Conservation (phyloP, 352 stramenopile genomes). For the Pythium scleroteichum region DNA sequence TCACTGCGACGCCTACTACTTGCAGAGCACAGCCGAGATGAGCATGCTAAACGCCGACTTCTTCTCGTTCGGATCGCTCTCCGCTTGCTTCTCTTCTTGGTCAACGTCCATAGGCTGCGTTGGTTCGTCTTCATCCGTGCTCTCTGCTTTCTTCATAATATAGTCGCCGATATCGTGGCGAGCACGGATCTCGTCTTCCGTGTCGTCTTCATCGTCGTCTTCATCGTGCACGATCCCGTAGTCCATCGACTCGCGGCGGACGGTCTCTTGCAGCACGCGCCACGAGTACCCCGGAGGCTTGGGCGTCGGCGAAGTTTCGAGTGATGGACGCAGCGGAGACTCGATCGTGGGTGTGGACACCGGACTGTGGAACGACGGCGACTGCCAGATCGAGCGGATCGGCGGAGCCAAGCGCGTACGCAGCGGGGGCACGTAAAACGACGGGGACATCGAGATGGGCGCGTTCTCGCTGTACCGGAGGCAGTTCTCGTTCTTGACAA, state of each 20-base stretch:
- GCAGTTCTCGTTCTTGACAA: conserved; percentile 14
- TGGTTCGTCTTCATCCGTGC: background rate
- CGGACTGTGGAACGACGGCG: background rate
- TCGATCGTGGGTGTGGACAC: background rate
- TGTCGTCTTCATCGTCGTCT: conserved; percentile 32
- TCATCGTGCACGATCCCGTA: conserved; percentile 56
- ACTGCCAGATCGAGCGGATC: conserved; percentile 18
- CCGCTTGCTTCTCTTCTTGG: conserved; percentile 3
- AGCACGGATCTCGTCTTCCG: background rate
- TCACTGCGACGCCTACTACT: conserved; percentile 2
- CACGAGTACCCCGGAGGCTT: conserved; percentile 70
- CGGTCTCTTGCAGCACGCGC: conserved; percentile 73
- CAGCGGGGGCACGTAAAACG: conserved; percentile 12
- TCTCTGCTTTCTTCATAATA: conserved; percentile 16
- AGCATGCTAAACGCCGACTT: conserved; percentile 46
- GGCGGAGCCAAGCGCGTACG: background rate
- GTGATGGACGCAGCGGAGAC: conserved; percentile 3
- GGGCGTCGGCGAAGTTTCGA: conserved; percentile 7
- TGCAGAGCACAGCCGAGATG: conserved; percentile 52
- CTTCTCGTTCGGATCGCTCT: conserved; percentile 2
- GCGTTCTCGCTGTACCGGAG: conserved; percentile 5
- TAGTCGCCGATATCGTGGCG: background rate
- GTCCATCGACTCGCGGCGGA: conserved; percentile 61
- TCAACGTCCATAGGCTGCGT: conserved; percentile 1
- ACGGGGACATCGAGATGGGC: background rate